Conservation (phyloP, 345 rosid species). For the Microthlaspi erraticum region DNA sequence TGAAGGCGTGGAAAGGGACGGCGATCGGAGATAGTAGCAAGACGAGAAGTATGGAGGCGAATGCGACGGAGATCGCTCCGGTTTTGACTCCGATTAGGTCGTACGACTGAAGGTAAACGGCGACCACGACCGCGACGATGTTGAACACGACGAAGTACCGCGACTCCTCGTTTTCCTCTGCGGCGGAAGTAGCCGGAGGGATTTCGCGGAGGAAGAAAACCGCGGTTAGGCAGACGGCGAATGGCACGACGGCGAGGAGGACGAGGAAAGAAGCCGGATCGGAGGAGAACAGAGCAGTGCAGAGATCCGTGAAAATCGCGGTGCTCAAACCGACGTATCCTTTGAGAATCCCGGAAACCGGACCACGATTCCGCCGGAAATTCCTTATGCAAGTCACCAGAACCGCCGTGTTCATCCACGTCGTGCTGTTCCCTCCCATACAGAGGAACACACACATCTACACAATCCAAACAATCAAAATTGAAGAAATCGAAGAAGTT, state of each 20-base stretch:
- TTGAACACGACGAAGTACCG: constrained; percentile 51
- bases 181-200: constrained; percentile 35
- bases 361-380: constrained; percentile 65
- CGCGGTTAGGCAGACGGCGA: constrained; percentile 55
- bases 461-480: background rate
- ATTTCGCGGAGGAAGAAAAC: constrained; percentile 54
- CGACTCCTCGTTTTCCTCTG: constrained; percentile 50
- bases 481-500: background rate
- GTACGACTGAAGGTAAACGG: constrained; percentile 56
- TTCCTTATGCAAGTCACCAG: constrained; percentile 68
- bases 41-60: constrained; percentile 52
- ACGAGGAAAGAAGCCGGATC: constrained; percentile 56
- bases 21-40: constrained; percentile 55
- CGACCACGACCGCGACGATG: constrained; percentile 53
- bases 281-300: constrained; percentile 58
- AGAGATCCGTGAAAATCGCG: constrained; percentile 65
- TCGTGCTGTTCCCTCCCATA: constrained; percentile 69
- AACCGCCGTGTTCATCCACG: constrained; percentile 79
- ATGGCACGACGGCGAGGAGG: constrained; percentile 61
- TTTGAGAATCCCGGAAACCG: constrained; percentile 64
- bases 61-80: constrained; percentile 45
- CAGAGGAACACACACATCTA: constrained; percentile 71
- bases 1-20: constrained; percentile 50
- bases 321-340: constrained; percentile 70
- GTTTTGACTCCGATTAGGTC: constrained; percentile 57